Evolutionary conservation across 306 rosid genomes (phyloP), one percentile per base, ranked within the genome.

Genomic region (Lagenaria siceraria): DNA sequence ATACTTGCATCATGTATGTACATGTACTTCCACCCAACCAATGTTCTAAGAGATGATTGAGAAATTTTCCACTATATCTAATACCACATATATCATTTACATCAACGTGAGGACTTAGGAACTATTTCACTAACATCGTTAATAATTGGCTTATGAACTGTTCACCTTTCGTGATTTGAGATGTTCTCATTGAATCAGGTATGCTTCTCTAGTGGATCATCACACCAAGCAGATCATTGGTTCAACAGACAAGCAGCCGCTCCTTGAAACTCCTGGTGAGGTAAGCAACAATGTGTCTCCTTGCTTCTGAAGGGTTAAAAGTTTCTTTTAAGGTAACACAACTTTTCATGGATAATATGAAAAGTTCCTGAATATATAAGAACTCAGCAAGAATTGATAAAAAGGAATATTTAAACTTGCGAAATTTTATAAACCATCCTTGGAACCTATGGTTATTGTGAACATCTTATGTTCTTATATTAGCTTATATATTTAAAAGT

Each of bases 201-300:
- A 86, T 86, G 78, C 82, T 73, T 77, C 71, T 71, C 79, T 87
- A 79, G 82, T 81, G 60, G 83, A 86, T 82, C 88, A 79, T 78
- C 78, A 81, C 69, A 79, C 97, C 0, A 87, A 88, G 82, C 88
- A 71, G 78, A 76, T 89, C 77, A 78, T 85, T 36, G 88, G 87
- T 86, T 87, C 97, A 54, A 92, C 97, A 25, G 85, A 92, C 62
- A 83, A 80, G 83, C 99, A 87, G 78, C 96, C 97, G 27, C 92
- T 95, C 79, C 90, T 95, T 83, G 97, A 95, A 85, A 92, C 97
- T 69, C 97, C 96, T 24, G 96, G 99, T 24, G 99, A 95, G 93
- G 97, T 92, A 83, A 62, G 85, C 65, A 48, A 31, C 9, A 22
- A 49, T 15, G 8, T 25, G 14, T 71, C 27, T 71, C 24, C 24